Evolutionary conservation across 2,329 filamentous ascomycete species (phyloP), one percentile per base, ranked within the genome.

Genomic region (Alternaria gaisen): DNA sequence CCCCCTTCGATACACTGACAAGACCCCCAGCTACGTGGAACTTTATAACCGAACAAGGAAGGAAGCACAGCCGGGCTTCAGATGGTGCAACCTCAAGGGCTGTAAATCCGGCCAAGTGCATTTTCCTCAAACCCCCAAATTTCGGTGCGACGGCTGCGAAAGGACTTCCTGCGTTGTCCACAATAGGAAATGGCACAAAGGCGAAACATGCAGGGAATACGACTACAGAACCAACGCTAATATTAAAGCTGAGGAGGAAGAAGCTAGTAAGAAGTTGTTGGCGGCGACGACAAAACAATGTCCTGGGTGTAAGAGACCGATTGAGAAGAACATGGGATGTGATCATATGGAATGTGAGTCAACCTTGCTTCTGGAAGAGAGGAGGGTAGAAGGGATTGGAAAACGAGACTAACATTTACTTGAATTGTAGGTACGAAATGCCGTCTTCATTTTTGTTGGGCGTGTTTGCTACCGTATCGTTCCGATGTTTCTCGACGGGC

Each of bases 81-180:
- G 81, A 14, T 87, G 84, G 83, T 89, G 86, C 65, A 80, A 85
- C 1, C 58, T 61, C 8, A 75, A 83, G 0, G 78, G 76, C 3
- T 89, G 87, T 66, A 80, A 76, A 9, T 82, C 79, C 1, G 86
- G 86, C 0, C 85, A 88, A 63, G 77, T 86, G 3, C 85, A 87
- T 47, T 76, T 79, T 1, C 56, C 65, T 1, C 68, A 67, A 2
- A 76, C 80, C 4, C 80, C 83, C 0, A 82, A 81, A 18, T 81
- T 82, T 69, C 58, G 70, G 5, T 82, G 81, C 60, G 63, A 64
- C 4, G 43, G 53, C 3, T 82, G 80, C 68, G 66, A 69, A 40
- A 75, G 71, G 53, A 68, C 69, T 30, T 74, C 80, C 50, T 83
- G 81, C 57, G 57, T 79, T 2, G 61, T 62, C 8, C 79, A 81